Percentiles rank a stretch among this genome's conserved stretches.
Evolutionary conservation across 2,329 filamentous ascomycete genomes (phyloP).

Genomic region (Colletotrichum aenigma): DNA sequence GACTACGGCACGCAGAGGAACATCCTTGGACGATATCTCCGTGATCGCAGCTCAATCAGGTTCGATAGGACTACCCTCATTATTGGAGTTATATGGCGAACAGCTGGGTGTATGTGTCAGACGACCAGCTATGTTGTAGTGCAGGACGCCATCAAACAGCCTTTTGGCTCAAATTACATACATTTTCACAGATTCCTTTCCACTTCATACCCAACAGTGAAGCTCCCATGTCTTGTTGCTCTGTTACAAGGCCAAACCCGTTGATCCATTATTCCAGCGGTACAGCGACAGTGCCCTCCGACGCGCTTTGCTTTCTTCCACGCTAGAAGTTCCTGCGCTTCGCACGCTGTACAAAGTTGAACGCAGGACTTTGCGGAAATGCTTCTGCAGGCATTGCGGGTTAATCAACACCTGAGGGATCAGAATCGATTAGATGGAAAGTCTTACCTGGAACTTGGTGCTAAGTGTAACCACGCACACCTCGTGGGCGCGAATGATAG

Average conservation of each 20-base stretch:
- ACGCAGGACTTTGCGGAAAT: neutral
- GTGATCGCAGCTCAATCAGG: neutral
- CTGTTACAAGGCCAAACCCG: neutral
- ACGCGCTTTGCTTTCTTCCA: neutral
- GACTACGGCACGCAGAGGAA: neutral
- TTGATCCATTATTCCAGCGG: neutral
- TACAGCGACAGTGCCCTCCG: neutral
- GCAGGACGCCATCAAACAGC: neutral
- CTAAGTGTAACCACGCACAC: slow-evolving; percentile 54
- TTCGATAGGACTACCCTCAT: neutral
- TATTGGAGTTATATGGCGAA: neutral
- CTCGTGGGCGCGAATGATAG: slow-evolving; percentile 54
- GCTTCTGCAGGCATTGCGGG: neutral
- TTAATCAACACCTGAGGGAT: neutral
- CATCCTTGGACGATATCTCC: neutral
- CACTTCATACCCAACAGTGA: neutral
- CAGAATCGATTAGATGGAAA: neutral
- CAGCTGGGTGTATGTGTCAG: neutral
- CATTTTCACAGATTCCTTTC: neutral
- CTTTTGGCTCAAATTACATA: neutral
- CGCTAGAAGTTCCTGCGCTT: neutral
- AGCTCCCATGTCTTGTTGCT: neutral
- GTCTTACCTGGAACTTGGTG: neutral
- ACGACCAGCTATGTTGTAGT: neutral
- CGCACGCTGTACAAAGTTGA: neutral